Percentiles rank a stretch among this genome's conserved stretches.
Conservation (phyloP, 2,329 filamentous ascomycete species). For the Alternaria triticina region DNA sequence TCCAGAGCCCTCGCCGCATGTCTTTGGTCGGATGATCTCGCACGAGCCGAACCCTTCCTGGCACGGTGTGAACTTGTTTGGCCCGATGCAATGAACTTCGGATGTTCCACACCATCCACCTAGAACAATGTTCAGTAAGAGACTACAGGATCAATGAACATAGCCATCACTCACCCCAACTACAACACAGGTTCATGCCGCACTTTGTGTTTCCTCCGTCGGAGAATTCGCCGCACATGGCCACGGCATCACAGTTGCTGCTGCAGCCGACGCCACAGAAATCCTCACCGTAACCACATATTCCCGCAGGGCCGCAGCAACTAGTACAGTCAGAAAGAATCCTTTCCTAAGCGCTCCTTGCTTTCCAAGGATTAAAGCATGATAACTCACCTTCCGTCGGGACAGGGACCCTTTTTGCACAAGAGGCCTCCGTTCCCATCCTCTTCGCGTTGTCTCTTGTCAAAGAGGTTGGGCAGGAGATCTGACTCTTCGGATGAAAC, state of each 20-base stretch:
- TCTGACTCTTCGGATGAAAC: neutral
- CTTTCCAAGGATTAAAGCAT: neutral
- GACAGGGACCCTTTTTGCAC: neutral
- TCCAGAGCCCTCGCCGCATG: neutral
- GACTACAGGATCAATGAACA: neutral
- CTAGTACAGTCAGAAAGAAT: neutral
- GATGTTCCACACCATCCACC: constrained; percentile 26
- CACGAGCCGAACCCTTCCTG: constrained; percentile 49
- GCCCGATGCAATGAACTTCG: constrained; percentile 21
- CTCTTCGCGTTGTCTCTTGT: neutral
- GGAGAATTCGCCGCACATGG: neutral
- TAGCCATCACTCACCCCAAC: neutral
- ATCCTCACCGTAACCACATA: constrained; percentile 9
- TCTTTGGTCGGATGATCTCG: neutral
- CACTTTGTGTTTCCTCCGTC: constrained; percentile 12
- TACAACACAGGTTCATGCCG: constrained; percentile 23
- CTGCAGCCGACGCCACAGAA: constrained; percentile 13
- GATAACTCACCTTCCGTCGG: neutral
- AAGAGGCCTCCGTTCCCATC: neutral
- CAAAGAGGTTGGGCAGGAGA: neutral
- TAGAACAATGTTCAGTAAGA: constrained; percentile 4
- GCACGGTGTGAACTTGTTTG: constrained; percentile 32
- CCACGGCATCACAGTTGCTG: neutral
- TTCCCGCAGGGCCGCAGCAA: constrained; percentile 8
- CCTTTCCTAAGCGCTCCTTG: neutral